Evolutionary conservation across 768 basidiomycete species (phyloP).

Genomic region (Panus rudis): DNA sequence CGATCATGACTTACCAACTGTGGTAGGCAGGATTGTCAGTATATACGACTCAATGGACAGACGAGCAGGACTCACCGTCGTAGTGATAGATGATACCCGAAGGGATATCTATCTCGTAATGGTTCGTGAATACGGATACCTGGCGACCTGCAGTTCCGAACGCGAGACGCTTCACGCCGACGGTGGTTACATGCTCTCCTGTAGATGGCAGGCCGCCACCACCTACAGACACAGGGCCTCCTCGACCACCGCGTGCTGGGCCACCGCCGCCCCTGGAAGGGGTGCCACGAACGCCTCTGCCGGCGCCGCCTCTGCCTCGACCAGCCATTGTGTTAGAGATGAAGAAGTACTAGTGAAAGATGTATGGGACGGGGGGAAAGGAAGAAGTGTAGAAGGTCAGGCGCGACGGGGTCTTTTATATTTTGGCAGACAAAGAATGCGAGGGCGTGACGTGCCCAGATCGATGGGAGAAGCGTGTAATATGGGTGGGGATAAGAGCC

Average conservation of each 20-base stretch:
- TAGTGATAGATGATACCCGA: constrained; percentile 67
- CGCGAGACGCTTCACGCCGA: constrained; percentile 64
- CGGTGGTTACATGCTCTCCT: constrained; percentile 36
- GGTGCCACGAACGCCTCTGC: constrained; percentile 8
- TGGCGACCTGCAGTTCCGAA: constrained; percentile 51
- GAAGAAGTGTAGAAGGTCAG: not conserved
- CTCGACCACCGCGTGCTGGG: constrained; percentile 16
- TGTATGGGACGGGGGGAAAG: not conserved
- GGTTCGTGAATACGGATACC: constrained; percentile 46
- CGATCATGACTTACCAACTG: not conserved
- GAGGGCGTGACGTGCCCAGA: too few species aligned
- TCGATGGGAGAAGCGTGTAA: too few species aligned
- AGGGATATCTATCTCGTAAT: constrained; percentile 56
- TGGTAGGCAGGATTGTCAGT: not conserved
- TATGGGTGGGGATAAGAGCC: too few species aligned
- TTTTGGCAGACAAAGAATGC: too few species aligned
- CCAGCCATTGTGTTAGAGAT: constrained; percentile 12
- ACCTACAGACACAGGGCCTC: constrained; percentile 5
- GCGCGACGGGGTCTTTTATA: too few species aligned
- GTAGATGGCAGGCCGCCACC: constrained; percentile 24
- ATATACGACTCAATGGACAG: too few species aligned
- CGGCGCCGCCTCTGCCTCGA: constrained; percentile 13
- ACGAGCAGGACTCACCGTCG: constrained; percentile 56
- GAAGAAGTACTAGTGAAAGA: not conserved
- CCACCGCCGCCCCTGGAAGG: too few species aligned